phyloP scores from a whole-genome alignment of 106 monocot species.

The Iris macrosiphon region DNA sequence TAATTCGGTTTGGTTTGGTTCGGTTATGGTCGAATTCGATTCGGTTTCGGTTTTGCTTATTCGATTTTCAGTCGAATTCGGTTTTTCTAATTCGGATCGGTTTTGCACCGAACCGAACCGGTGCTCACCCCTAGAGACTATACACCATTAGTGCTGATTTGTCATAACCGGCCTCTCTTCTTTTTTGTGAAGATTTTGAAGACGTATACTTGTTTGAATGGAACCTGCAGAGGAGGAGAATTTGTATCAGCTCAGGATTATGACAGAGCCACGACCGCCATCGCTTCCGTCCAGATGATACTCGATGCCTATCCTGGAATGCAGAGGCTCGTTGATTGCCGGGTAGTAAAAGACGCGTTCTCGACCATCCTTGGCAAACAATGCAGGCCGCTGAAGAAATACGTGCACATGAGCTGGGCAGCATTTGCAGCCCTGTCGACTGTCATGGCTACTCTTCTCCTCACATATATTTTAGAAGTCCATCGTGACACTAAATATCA shows the following conservation, averaged over 20 bases:
- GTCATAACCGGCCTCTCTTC: too few relatives aligned
- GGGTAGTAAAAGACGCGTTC: constrained; percentile 75
- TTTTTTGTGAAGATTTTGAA: constrained; percentile 42
- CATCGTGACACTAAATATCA: constrained; percentile 5
- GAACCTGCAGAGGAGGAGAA: constrained; percentile 28
- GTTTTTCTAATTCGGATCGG: too few relatives aligned
- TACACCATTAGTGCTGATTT: too few relatives aligned
- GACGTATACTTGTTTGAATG: constrained; percentile 53
- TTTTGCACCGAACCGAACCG: too few relatives aligned
- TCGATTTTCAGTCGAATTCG: too few relatives aligned
- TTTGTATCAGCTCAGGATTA: constrained; percentile 45
- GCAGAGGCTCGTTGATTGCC: constrained; percentile 57
- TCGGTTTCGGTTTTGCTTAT: too few relatives aligned
- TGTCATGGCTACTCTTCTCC: constrained; percentile 30
- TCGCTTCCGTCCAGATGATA: constrained; percentile 61
- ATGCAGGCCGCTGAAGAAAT: constrained; percentile 59
- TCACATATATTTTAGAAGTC: constrained; percentile 16
- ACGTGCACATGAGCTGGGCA: constrained; percentile 57
- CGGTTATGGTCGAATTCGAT: too few relatives aligned
- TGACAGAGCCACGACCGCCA: constrained; percentile 25
- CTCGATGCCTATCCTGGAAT: constrained; percentile 58
- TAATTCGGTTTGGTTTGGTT: too few relatives aligned
- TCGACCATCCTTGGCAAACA: constrained; percentile 47
- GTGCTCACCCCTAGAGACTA: too few relatives aligned
- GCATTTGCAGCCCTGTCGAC: constrained; percentile 39